Conservation (phyloP, 2,329 filamentous ascomycete genomes). For the Verticillium dahliae region DNA sequence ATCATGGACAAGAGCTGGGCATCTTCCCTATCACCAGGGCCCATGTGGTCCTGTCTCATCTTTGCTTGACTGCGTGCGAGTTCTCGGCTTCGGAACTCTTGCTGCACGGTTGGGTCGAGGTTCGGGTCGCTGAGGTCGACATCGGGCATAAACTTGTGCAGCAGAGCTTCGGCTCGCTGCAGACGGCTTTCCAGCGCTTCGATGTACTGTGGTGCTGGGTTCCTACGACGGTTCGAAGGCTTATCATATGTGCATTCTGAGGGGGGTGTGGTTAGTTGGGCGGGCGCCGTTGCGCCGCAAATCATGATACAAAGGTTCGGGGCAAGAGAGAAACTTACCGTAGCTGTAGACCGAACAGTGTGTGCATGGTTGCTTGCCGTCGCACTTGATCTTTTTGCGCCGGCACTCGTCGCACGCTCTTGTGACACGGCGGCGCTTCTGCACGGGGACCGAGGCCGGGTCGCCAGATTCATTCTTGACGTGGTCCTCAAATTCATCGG, state of each 20-base stretch:
- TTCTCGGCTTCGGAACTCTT: conserved; percentile 56
- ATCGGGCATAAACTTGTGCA: conserved; percentile 75
- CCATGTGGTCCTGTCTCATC: conserved; percentile 25
- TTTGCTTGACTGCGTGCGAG: conserved; percentile 40
- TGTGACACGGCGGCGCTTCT: conserved; percentile 73
- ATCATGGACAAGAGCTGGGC: conserved; percentile 89
- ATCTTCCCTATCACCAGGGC: conserved; percentile 47
- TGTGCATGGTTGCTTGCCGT: conserved; percentile 82
- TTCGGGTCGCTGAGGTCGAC: conserved; percentile 79
- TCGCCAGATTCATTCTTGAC: conserved; percentile 17
- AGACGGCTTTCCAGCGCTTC: conserved; percentile 80
- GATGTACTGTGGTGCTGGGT: conserved; percentile 87
- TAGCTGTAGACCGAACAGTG: conserved; percentile 99
- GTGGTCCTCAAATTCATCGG: conserved; percentile 29
- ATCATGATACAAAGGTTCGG: no score
- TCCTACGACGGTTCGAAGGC: conserved; percentile 83
- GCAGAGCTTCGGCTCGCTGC: conserved; percentile 73
- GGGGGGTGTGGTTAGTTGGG: conserved; percentile 15
- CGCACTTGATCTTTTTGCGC: conserved; percentile 82
- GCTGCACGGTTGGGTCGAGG: conserved; percentile 70
- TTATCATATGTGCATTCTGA: conserved; percentile 93
- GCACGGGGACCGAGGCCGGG: conserved; percentile 50
- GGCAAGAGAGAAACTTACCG: conserved; percentile 47
- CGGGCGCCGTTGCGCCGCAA: no score
- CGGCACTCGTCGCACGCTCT: conserved; percentile 78